Evolutionary conservation across 345 rosid genomes (phyloP).

Genomic region (Lepidium aucheri): DNA sequence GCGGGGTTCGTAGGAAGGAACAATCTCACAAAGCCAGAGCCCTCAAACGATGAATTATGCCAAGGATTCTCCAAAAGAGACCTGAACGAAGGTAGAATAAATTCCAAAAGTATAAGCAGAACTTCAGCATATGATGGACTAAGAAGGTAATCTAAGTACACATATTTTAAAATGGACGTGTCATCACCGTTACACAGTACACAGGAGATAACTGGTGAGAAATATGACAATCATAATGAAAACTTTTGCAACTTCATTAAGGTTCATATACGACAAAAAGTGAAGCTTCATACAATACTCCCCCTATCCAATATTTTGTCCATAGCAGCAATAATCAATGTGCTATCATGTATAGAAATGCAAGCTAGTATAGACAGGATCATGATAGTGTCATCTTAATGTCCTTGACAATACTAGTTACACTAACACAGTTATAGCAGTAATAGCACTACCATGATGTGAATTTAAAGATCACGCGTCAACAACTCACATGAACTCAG

Average conservation of each 20-base stretch:
- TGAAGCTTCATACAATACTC: not conserved
- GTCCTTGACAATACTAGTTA: not conserved
- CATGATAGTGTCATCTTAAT: not conserved
- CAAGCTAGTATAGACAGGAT: not conserved
- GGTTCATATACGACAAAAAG: not conserved
- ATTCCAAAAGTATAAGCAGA: not conserved
- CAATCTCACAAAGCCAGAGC: slow-evolving; percentile 87
- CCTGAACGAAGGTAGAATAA: slow-evolving; percentile 39
- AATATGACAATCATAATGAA: not conserved
- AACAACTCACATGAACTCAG: slow-evolving; percentile 72
- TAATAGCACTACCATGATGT: slow-evolving; percentile 1
- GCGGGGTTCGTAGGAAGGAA: slow-evolving; percentile 86
- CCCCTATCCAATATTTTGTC: not conserved
- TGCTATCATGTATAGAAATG: too few species aligned
- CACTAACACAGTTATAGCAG: not conserved
- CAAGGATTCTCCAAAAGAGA: slow-evolving; percentile 90
- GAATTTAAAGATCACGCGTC: not conserved
- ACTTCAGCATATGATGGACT: not conserved
- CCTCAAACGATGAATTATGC: slow-evolving; percentile 96
- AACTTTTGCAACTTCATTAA: not conserved
- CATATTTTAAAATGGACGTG: not conserved
- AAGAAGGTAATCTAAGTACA: not conserved
- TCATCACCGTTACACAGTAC: not conserved
- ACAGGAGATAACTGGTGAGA: not conserved
- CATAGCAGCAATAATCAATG: not conserved